Percentiles rank a stretch among this genome's conserved stretches.
Conservation (phyloP, 495 filamentous ascomycete genomes). For the Podospora conica region DNA sequence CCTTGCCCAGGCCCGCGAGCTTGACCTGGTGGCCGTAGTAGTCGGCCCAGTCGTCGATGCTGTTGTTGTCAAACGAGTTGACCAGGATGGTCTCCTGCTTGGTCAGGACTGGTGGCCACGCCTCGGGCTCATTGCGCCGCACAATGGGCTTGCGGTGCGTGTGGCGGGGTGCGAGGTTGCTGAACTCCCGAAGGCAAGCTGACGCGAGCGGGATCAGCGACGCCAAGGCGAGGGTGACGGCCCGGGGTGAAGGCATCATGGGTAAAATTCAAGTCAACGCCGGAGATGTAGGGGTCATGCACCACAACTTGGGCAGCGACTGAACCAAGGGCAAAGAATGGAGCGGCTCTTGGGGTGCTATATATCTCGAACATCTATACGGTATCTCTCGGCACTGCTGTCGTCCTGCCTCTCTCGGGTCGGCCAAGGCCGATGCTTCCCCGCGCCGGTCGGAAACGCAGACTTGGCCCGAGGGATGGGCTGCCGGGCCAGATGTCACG, state of each 20-base stretch:
- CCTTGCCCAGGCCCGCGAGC: constrained; percentile 32
- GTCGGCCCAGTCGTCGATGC: constrained; percentile 14
- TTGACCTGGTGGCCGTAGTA: constrained; percentile 17
- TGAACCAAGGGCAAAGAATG: not conserved
- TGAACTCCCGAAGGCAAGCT: constrained; percentile 1
- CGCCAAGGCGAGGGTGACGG: not conserved
- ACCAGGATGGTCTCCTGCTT: constrained; percentile 8
- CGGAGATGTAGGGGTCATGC: not conserved
- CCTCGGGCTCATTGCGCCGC: not conserved
- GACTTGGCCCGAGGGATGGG: not conserved
- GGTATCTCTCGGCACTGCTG: not conserved
- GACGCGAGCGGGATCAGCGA: not conserved
- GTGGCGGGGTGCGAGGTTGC: not conserved
- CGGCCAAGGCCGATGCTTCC: not conserved
- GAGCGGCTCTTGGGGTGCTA: not conserved
- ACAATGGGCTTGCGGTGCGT: not conserved
- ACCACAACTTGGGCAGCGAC: not conserved
- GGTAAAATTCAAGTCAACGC: not conserved
- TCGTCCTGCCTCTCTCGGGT: not conserved
- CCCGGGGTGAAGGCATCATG: not conserved
- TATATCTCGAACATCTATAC: not conserved
- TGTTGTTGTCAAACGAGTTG: constrained; percentile 16
- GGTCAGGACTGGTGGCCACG: constrained; percentile 4
- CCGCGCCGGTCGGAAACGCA: not conserved
- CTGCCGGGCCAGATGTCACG: not conserved